phyloP scores from a whole-genome alignment of 495 filamentous ascomycete genomes.

The Hypoxylon subgilvum region DNA sequence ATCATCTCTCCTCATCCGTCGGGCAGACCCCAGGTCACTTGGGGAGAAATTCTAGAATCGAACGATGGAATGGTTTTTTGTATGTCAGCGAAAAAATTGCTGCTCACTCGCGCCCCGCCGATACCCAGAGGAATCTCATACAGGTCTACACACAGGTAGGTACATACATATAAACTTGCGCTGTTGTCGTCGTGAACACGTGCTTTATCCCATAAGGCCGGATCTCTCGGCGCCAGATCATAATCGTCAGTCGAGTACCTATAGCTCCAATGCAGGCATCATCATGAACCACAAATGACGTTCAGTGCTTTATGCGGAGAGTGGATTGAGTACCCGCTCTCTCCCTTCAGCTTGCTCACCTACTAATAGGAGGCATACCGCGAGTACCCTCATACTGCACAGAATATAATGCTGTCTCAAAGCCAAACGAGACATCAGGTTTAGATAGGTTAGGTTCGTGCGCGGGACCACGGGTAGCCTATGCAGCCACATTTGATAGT shows the following conservation, averaged over 20 bases:
- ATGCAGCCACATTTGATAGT: conserved; percentile 6
- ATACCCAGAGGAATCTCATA: conserved; percentile 9
- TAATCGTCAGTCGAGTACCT: conserved; percentile 6
- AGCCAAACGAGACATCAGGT: too few species aligned
- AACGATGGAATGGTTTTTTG: conserved; percentile 18
- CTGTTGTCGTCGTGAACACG: conserved; percentile 15
- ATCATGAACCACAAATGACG: conserved; percentile 4
- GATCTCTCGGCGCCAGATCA: conserved; percentile 14
- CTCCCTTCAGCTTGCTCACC: background rate
- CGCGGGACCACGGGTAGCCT: conserved; percentile 19
- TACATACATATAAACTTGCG: background rate
- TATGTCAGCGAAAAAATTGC: conserved; percentile 12
- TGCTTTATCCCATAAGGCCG: conserved; percentile 29
- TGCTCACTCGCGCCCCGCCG: conserved; percentile 20
- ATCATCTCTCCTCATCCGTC: conserved; percentile 1
- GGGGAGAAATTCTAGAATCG: conserved; percentile 14
- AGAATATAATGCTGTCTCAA: too few species aligned
- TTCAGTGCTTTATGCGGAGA: background rate
- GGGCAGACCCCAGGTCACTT: background rate
- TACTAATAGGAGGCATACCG: too few species aligned
- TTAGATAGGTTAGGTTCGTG: too few species aligned
- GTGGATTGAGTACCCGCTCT: background rate
- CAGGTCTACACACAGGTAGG: background rate
- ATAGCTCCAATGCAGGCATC: conserved; percentile 2
- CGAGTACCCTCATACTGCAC: too few species aligned